A percentile compares a stretch with the other conserved stretches of the same genome.
These are phyloP conservation scores for Pouteria glomerata DNA, from an alignment of 148 eudicot genomes.

Conservation along the genomic window DNA sequence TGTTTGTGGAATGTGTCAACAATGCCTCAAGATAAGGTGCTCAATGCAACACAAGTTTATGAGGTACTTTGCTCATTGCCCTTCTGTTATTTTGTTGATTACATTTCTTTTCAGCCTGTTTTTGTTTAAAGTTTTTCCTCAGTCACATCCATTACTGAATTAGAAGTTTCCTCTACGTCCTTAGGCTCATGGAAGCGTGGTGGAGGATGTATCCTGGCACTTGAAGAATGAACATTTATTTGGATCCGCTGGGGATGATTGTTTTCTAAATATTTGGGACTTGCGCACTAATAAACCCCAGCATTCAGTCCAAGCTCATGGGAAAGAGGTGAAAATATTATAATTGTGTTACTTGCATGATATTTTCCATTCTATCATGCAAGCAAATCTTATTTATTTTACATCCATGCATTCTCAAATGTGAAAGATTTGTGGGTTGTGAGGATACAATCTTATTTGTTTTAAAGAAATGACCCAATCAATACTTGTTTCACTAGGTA, in stretches of 20 bases:
- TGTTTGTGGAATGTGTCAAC: slow-evolving; percentile 88
- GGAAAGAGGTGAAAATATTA: slow-evolving; percentile 62
- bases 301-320: slow-evolving; percentile 72
- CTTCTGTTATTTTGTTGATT: not conserved
- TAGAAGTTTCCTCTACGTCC: slow-evolving; percentile 5
- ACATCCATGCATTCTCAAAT: not conserved
- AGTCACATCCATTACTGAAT: not conserved
- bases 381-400: not conserved
- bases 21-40: slow-evolving; percentile 57
- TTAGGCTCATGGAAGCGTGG: slow-evolving; percentile 74
- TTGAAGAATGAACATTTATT: slow-evolving; percentile 66
- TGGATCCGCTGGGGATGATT: slow-evolving; percentile 92
- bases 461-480: too few species aligned
- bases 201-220: slow-evolving; percentile 94
- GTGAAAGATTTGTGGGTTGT: not conserved
- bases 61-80: slow-evolving; percentile 36
- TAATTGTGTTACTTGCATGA: not conserved
- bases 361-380: not conserved
- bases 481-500: not conserved
- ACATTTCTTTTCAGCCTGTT: not conserved
- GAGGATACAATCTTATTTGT: not conserved
- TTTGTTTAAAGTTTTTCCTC: not conserved
- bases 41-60: slow-evolving; percentile 58
- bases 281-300: slow-evolving; percentile 73
- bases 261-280: slow-evolving; percentile 84